Evolutionary conservation across 2,329 filamentous ascomycete species (phyloP).

Genomic region (Diaporthe capsici): DNA sequence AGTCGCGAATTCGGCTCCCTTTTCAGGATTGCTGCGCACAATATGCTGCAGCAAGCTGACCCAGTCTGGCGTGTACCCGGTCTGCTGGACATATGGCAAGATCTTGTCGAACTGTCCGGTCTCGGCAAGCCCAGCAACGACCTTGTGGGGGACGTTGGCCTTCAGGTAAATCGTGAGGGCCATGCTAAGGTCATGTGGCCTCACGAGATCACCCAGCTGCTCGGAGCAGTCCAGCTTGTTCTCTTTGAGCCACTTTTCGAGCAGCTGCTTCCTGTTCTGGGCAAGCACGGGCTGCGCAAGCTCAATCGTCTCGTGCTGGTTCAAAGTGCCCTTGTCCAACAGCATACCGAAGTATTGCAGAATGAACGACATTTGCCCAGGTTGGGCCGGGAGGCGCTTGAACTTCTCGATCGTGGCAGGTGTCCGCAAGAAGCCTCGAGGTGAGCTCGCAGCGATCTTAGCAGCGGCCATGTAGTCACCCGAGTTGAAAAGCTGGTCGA

Average conservation of each 20-base stretch:
- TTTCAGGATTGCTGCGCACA: constrained; percentile 90
- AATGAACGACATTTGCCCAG: constrained; percentile 91
- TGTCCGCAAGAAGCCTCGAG: constrained; percentile 93
- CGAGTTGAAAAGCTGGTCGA: constrained; percentile 85
- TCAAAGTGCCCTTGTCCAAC: constrained; percentile 93
- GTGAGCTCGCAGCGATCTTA: constrained; percentile 96
- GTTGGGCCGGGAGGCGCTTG: constrained; percentile 85
- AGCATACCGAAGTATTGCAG: constrained; percentile 98
- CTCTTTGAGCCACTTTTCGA: constrained; percentile 98
- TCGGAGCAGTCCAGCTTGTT: constrained; percentile 97
- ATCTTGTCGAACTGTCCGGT: constrained; percentile 98
- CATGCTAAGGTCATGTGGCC: constrained; percentile 88
- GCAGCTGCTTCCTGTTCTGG: constrained; percentile 93
- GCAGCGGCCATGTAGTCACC: constrained; percentile 91
- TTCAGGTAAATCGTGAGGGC: constrained; percentile 92
- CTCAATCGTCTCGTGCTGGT: constrained; percentile 94
- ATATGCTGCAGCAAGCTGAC: constrained; percentile 93
- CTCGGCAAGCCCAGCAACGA: constrained; percentile 94
- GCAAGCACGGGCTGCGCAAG: constrained; percentile 91
- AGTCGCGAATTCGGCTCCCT: constrained; percentile 95
- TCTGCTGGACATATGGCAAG: constrained; percentile 87
- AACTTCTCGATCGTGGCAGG: constrained; percentile 96
- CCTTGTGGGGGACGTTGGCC: constrained; percentile 92
- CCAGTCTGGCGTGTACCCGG: constrained; percentile 95
- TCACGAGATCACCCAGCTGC: constrained; percentile 94